Evolutionary conservation across 805 yeast species (phyloP), one percentile per base, ranked within the genome.

Genomic region (Teunomyces barrocoloradensis): DNA sequence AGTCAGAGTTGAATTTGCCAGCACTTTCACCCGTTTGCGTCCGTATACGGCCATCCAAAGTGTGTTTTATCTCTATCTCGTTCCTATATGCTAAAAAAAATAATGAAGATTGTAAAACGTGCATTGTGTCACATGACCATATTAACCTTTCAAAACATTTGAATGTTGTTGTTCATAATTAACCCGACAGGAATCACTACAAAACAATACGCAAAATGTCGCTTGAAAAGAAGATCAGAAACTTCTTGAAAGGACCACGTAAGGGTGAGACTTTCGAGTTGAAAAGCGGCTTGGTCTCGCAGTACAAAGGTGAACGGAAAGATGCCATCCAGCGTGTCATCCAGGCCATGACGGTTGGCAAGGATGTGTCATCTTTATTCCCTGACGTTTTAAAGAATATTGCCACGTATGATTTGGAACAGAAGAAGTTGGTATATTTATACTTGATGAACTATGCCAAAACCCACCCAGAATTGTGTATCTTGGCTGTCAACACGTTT

Each of bases 361-460:
- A 94, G 63, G 99, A 94, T 65, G 98, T 94, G 20, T 87, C 96
- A 15, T 82, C 95, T 1, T 74, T 94, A 46, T 94, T 94, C 58
- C 99, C 99, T 1, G 98, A 94, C 66, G 95, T 94, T 23, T 74
- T 94, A 65, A 95, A 94, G 71, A 94, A 94, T 69, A 87, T 94
- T 56, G 97, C 99, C 46, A 94, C 99, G 1, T 92, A 87, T 60
- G 99, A 94, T 66, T 73, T 94, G 51, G 97, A 94, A 58, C 97
- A 94, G 71, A 94, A 94, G 79, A 94, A 94, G 66, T 78, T 94
- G 67, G 99, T 94, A 11, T 94, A 94, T 60, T 72, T 94, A 21
- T 94, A 94, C 63, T 75, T 94, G 61, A 94, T 94, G 97, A 94
- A 94, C 73, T 94, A 94, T 66, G 98, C 99, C 42, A 91, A 91